A percentile compares a stretch with the other conserved stretches of the same genome.
Evolutionary conservation across 192 early-diverging fungal species (phyloP).

Genomic region (Entrophospora sp.): DNA sequence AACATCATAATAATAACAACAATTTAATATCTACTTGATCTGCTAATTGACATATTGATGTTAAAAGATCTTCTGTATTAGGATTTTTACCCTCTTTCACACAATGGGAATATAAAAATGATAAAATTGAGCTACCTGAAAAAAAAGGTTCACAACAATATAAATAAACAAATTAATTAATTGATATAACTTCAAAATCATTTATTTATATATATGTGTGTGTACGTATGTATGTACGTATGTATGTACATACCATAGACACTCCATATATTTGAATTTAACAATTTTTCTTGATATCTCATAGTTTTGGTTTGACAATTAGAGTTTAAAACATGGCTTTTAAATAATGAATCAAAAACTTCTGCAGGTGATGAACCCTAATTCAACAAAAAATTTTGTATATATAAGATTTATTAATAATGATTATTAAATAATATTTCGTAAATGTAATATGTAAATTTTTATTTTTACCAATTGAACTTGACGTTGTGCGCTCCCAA

Average conservation of each 20-base stretch:
- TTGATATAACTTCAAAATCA: background rate
- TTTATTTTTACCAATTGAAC: slow-evolving; percentile 12
- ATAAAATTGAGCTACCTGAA: background rate
- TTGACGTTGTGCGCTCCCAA: slow-evolving; percentile 13
- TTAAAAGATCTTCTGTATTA: slow-evolving; percentile 13
- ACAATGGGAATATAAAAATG: slow-evolving; percentile 1
- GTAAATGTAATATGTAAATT: background rate
- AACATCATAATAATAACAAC: background rate
- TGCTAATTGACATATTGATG: slow-evolving; percentile 16
- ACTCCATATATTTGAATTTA: slow-evolving; percentile 10
- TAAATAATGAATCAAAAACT: slow-evolving; percentile 17
- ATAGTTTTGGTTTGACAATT: slow-evolving; percentile 4
- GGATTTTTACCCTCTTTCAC: background rate
- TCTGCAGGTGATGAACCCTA: slow-evolving; percentile 11
- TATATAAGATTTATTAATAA: background rate
- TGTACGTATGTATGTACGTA: no score
- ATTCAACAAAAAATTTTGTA: background rate
- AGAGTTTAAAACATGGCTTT: slow-evolving; percentile 9
- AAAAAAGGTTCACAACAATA: background rate
- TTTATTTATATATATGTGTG: no score
- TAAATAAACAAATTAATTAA: background rate
- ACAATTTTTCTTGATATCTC: background rate
- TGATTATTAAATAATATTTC: background rate
- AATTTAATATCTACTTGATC: slow-evolving; percentile 4
- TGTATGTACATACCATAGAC: slow-evolving; percentile 22